A percentile compares a stretch with the other conserved stretches of the same genome.
These are phyloP conservation scores for Paralagenidium karlingii DNA, from an alignment of 352 stramenopile species.

Conservation along the genomic window DNA sequence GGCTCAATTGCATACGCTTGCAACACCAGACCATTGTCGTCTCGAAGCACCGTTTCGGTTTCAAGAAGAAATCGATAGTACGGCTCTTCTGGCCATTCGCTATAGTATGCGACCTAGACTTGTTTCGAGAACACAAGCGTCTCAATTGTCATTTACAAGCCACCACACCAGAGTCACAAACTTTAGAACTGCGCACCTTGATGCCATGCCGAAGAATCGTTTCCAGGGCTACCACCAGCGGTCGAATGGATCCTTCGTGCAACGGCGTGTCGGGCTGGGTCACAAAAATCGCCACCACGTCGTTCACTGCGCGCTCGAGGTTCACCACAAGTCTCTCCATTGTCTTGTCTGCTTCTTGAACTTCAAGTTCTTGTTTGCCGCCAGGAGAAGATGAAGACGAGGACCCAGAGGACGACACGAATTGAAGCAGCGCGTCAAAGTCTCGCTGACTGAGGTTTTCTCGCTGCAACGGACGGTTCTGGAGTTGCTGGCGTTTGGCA, in stretches of 20 bases:
- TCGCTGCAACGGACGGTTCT: background rate
- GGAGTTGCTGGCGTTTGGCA: constrained; percentile 14
- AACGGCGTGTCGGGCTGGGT: constrained; percentile 47
- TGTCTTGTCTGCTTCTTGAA: too few species aligned
- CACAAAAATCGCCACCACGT: constrained; percentile 66
- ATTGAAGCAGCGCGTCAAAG: background rate
- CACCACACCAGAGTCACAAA: too few species aligned
- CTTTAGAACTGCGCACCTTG: constrained; percentile 16
- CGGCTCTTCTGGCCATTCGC: constrained; percentile 47
- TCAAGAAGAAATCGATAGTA: constrained; percentile 65
- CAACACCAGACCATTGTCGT: constrained; percentile 50
- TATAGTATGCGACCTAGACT: constrained; percentile 29
- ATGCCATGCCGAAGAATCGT: constrained; percentile 48
- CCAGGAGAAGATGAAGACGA: too few species aligned
- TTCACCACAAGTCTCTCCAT: constrained; percentile 7
- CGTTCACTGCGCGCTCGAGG: constrained; percentile 29
- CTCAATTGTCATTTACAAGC: too few species aligned
- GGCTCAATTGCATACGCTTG: constrained; percentile 23
- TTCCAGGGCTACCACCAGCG: constrained; percentile 52
- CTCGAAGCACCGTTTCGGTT: constrained; percentile 36
- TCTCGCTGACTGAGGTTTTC: too few species aligned
- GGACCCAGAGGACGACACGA: too few species aligned
- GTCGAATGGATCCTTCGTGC: constrained; percentile 49
- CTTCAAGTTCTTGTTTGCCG: too few species aligned
- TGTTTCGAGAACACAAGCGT: too few species aligned